Evolutionary conservation across 225 moss, liverwort and hornwort species (phyloP), one percentile per base, ranked within the genome.

Genomic region (Asterella californica): DNA sequence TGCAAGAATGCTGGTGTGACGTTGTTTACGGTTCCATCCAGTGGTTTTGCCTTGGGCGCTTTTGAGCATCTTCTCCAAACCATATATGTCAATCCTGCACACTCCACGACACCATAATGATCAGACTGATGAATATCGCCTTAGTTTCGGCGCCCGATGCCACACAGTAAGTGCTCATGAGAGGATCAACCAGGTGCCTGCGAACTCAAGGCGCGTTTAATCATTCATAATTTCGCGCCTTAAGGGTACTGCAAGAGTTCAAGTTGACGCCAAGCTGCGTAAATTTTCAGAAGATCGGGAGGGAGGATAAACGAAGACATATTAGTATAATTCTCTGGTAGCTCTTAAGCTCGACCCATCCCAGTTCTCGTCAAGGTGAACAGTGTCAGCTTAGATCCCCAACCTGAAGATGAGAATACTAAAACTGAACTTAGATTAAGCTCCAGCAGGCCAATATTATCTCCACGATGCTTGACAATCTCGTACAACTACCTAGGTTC

Each of bases 21-120:
- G 71, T 49, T 80, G 78, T 78, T 89, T 88, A 95, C 95, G 88
- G 86, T 95, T 95, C 95, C 95, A 95, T 80, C 93, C 95, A 45
- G 91, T 89, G 63, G 54, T n/a, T 34, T 71, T 84, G 77, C 90
- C 95, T 83, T 91, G 88, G 74, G 86, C 88, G 67, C 83, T 83
- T 83, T 93, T 93, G 0, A 91, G 76, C 72, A 89, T 29, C 76
- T 88, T 83, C 82, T 85, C 90, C 88, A 85, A 87, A 80, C 91
- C 93, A 79, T 95, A 95, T 77, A 95, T 89, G 36, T 93, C 95
- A 88, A 90, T 87, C 83, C 95, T 95, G 93, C 79, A 86, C 76
- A 82, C 66, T 77, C 34, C 78, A 70, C n/a, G 59, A 68, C 25
- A 14, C 19, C 0, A 9, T 61, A 25, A 61, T 22, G 27, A 61